Conservation (phyloP, 805 yeast species). For the Ascoidea rubescens region DNA sequence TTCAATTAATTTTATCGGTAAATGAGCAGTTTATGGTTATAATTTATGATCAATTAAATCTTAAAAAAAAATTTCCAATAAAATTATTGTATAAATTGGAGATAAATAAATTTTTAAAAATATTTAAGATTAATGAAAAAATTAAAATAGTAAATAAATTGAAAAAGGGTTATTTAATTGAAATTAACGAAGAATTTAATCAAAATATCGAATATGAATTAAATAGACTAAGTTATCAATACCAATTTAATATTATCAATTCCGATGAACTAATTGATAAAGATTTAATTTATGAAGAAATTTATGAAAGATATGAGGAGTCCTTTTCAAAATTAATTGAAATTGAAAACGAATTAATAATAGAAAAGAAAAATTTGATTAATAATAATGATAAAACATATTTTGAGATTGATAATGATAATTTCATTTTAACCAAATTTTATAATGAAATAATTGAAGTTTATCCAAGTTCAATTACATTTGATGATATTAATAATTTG, state of each 20-base stretch:
- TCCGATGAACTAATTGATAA: slow-evolving; percentile 25
- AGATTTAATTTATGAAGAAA: slow-evolving; percentile 41
- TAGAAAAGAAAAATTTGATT: slow-evolving; percentile 6
- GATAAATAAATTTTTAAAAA: slow-evolving; percentile 7
- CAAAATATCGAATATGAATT: slow-evolving; percentile 3
- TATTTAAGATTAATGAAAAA: slow-evolving; percentile 9
- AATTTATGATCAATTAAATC: slow-evolving; percentile 2
- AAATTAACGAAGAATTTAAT: slow-evolving; percentile 5
- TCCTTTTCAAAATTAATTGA: slow-evolving; percentile 14
- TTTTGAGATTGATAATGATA: neutral
- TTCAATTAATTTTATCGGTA: slow-evolving; percentile 6
- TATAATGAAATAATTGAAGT: neutral
- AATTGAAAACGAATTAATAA: slow-evolving; percentile 22
- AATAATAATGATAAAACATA: slow-evolving; percentile 2
- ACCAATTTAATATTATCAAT: neutral
- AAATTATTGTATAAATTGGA: slow-evolving; percentile 2
- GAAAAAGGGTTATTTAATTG: slow-evolving; percentile 3
- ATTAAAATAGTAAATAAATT: slow-evolving; percentile 1
- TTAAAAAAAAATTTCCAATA: slow-evolving; percentile 1
- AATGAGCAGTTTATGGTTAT: slow-evolving; percentile 10
- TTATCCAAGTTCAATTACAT: neutral
- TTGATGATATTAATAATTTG: neutral
- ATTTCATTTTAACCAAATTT: neutral
- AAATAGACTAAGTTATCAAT: slow-evolving; percentile 2
- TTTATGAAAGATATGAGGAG: slow-evolving; percentile 28